phyloP scores from a whole-genome alignment of 345 rosid species.

The Sisymbrium irio region DNA sequence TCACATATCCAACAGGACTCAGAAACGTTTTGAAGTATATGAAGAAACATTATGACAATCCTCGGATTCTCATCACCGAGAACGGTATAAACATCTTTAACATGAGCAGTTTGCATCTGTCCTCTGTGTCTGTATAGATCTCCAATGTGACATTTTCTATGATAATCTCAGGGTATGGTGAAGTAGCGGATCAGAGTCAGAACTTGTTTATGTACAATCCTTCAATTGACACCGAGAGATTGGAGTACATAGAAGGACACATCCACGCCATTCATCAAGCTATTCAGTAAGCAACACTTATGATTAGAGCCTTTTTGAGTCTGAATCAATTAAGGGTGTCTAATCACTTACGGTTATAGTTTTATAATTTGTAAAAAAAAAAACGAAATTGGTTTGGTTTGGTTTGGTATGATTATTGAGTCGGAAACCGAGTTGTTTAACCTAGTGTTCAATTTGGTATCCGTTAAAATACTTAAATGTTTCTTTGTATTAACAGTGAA shows the following conservation, averaged over 20 bases:
- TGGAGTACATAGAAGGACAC: constrained; percentile 38
- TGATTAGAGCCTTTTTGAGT: background rate
- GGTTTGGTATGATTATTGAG: too few species aligned
- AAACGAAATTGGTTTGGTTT: too few species aligned
- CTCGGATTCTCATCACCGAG: constrained; percentile 27
- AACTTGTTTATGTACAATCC: constrained; percentile 28
- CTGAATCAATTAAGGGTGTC: too few species aligned
- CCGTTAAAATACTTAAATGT: too few species aligned
- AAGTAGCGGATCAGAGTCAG: constrained; percentile 34
- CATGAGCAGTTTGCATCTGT: background rate
- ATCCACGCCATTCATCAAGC: constrained; percentile 37
- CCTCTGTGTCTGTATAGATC: background rate
- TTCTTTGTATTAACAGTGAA: constrained; percentile 24
- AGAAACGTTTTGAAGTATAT: constrained; percentile 35
- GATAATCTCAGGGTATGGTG: constrained; percentile 28
- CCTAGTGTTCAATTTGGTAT: too few species aligned
- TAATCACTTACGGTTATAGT: background rate
- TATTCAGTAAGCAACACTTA: constrained; percentile 24
- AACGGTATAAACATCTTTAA: constrained; percentile 22
- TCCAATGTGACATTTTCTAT: background rate
- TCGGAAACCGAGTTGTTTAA: too few species aligned
- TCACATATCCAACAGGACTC: constrained; percentile 37
- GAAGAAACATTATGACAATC: constrained; percentile 29
- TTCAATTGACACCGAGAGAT: constrained; percentile 33
- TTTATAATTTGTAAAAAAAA: too few species aligned